A percentile compares a stretch with the other conserved stretches of the same genome.
phyloP scores from a whole-genome alignment of 2,329 filamentous ascomycete genomes.

The Pseudocercospora fuligena region DNA sequence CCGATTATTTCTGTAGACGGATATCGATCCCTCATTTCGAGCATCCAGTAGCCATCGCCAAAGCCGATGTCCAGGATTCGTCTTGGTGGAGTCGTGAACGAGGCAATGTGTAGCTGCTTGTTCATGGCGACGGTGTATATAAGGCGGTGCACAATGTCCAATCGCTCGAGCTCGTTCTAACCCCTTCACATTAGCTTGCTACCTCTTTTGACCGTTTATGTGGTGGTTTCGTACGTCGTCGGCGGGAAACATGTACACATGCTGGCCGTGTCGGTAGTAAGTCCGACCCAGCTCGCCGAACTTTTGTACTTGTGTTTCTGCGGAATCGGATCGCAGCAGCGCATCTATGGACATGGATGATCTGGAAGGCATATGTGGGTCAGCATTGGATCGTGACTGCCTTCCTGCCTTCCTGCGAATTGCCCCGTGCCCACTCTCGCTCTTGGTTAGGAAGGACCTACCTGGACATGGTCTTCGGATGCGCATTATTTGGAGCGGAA shows the following conservation, averaged over 20 bases:
- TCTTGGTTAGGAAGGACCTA: slow-evolving; percentile 13
- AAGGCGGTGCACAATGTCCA: slow-evolving; percentile 33
- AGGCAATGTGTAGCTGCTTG: slow-evolving; percentile 35
- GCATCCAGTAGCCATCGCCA: slow-evolving; percentile 89
- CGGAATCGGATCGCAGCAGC: slow-evolving; percentile 28
- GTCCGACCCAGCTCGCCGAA: slow-evolving; percentile 27
- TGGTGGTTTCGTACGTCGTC: slow-evolving; percentile 27
- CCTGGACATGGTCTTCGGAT: slow-evolving; percentile 29
- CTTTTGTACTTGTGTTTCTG: slow-evolving; percentile 20
- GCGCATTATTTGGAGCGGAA: slow-evolving; percentile 21
- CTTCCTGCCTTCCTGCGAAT: too few relatives aligned
- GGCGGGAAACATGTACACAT: slow-evolving; percentile 31
- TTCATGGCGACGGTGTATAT: slow-evolving; percentile 45
- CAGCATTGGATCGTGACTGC: background rate
- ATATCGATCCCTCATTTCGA: slow-evolving; percentile 76
- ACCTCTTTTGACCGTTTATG: background rate
- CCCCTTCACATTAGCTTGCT: background rate
- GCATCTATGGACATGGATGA: slow-evolving; percentile 29
- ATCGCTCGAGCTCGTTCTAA: slow-evolving; percentile 28
- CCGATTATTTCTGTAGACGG: slow-evolving; percentile 33
- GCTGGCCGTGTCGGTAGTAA: slow-evolving; percentile 29
- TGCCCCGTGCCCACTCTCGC: background rate
- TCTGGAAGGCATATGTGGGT: background rate
- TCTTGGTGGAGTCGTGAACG: slow-evolving; percentile 46
- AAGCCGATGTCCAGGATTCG: slow-evolving; percentile 73